These are phyloP conservation scores for Hansenula lynferdii DNA, from an alignment of 1,139 yeast genomes.

Conservation along the genomic window DNA sequence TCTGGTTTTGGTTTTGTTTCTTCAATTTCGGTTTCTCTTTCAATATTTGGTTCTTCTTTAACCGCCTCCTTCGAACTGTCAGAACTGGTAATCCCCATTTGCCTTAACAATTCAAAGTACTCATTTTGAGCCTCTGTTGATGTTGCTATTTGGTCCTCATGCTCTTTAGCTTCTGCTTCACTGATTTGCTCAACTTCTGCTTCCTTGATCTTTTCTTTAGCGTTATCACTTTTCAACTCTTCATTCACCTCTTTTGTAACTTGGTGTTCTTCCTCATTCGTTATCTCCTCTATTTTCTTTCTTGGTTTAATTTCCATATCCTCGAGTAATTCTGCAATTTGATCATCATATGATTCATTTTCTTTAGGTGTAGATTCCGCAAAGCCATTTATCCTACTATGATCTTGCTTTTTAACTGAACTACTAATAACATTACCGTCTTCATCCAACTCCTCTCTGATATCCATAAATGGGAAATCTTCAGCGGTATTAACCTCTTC, in stretches of 20 bases:
- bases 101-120: neutral
- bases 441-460: slow-evolving; percentile 80
- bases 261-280: neutral
- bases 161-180: neutral
- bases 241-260: slow-evolving; percentile 2
- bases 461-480: slow-evolving; percentile 69
- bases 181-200: neutral
- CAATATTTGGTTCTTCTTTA: neutral
- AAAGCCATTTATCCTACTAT: slow-evolving; percentile 10
- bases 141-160: no score
- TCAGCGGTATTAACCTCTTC: slow-evolving; percentile 20
- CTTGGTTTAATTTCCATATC: slow-evolving; percentile 17
- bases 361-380: neutral
- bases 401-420: slow-evolving; percentile 30
- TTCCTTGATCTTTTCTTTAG: neutral
- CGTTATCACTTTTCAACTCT: neutral
- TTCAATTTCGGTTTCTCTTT: neutral
- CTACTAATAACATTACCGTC: slow-evolving; percentile 57
- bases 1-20: neutral
- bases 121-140: slow-evolving; percentile 12
- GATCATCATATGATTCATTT: slow-evolving; percentile 11
- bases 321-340: slow-evolving; percentile 14
- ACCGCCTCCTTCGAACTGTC: neutral
- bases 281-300: slow-evolving; percentile 8
- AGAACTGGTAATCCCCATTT: neutral